Evolutionary conservation across 176 grass and related monocot species (phyloP).

Genomic region (Oryza australiensis): DNA sequence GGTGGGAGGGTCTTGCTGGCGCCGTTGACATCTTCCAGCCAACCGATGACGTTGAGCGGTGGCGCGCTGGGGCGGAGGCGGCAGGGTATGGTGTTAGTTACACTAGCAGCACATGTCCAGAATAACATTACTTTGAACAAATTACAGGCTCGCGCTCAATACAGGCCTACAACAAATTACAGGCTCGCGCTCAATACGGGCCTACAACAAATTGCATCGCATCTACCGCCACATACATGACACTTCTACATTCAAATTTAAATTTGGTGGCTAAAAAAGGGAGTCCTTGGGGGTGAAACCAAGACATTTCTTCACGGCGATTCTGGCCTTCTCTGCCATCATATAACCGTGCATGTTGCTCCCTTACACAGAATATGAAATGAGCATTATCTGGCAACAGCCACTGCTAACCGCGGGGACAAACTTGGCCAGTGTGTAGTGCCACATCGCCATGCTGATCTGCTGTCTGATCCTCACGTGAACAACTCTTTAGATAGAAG

Average conservation of each 20-base stretch:
- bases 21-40: too few species aligned
- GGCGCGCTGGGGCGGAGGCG: too few species aligned
- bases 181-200: background rate
- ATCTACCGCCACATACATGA: background rate
- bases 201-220: conserved; percentile 23
- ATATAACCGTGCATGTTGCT: background rate
- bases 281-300: background rate
- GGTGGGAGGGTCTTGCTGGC: too few species aligned
- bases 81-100: too few species aligned
- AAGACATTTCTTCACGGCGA: background rate
- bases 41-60: too few species aligned
- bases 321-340: conserved; percentile 1
- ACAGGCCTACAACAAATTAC: conserved; percentile 13
- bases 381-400: background rate
- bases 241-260: background rate
- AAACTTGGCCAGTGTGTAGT: background rate
- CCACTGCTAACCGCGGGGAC: background rate
- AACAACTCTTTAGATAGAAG: conserved; percentile 53
- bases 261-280: background rate
- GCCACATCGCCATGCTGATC: conserved; percentile 1
- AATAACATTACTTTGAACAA: background rate
- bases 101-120: too few species aligned
- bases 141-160: background rate
- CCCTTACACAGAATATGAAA: background rate
- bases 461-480: conserved; percentile 29